phyloP scores from a whole-genome alignment of 2,329 filamentous ascomycete species.

The Beauveria medogensis region DNA sequence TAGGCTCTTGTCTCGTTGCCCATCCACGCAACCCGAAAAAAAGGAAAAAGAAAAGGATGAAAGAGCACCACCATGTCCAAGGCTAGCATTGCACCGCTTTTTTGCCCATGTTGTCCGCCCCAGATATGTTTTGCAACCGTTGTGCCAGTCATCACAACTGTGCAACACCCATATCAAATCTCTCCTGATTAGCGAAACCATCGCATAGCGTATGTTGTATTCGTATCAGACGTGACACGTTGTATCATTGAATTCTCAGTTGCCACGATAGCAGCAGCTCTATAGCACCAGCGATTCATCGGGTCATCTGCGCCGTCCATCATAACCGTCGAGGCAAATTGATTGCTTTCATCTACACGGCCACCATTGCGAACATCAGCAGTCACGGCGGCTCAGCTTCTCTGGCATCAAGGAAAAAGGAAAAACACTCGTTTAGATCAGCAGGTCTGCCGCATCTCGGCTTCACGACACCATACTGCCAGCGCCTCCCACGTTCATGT shows the following conservation, averaged over 20 bases:
- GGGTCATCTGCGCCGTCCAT: not conserved
- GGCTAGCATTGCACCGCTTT: too few relatives aligned
- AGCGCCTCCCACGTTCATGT: too few relatives aligned
- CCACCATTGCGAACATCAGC: not conserved
- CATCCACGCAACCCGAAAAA: too few relatives aligned
- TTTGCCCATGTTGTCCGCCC: too few relatives aligned
- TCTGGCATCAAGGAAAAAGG: not conserved
- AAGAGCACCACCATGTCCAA: too few relatives aligned
- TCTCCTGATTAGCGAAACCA: too few relatives aligned
- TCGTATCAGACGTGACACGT: not conserved
- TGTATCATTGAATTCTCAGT: not conserved
- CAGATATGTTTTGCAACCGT: too few relatives aligned
- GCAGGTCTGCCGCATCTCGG: not conserved
- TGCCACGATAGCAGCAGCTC: not conserved
- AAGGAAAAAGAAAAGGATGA: too few relatives aligned
- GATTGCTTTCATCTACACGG: not conserved
- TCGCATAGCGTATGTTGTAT: too few relatives aligned
- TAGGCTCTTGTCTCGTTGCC: not conserved
- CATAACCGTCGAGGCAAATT: not conserved
- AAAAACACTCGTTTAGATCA: not conserved
- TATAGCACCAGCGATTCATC: not conserved
- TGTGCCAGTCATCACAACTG: too few relatives aligned
- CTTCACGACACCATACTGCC: not conserved
- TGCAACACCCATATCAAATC: too few relatives aligned
- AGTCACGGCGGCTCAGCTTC: not conserved